phyloP scores from a whole-genome alignment of 805 yeast genomes.

The Metschnikowia aberdeeniae region DNA sequence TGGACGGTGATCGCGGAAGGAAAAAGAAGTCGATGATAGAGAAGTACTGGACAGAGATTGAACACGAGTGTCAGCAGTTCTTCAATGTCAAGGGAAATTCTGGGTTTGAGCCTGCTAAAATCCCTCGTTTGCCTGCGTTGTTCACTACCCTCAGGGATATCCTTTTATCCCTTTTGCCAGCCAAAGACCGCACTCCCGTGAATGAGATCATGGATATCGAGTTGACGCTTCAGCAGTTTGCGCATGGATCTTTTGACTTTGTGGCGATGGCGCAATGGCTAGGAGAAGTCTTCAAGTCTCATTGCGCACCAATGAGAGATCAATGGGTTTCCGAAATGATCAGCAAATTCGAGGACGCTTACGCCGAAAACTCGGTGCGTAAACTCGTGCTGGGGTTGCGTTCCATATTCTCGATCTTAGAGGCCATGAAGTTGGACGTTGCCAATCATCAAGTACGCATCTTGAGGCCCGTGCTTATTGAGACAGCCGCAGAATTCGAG shows the following conservation, averaged over 20 bases:
- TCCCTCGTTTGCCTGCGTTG: slow-evolving; percentile 57
- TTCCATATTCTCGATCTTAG: slow-evolving; percentile 75
- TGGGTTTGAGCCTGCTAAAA: slow-evolving; percentile 16
- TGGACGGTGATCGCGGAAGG: slow-evolving; percentile 87
- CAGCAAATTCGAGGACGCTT: slow-evolving; percentile 49
- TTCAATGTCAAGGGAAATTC: slow-evolving; percentile 18
- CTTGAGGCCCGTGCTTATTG: slow-evolving; percentile 75
- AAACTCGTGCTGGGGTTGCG: slow-evolving; percentile 72
- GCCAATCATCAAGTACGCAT: slow-evolving; percentile 92
- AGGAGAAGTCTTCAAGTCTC: slow-evolving; percentile 72
- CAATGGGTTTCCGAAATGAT: slow-evolving; percentile 84
- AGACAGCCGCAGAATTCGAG: slow-evolving; percentile 86
- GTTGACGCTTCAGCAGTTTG: slow-evolving; percentile 68
- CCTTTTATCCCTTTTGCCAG: slow-evolving; percentile 68
- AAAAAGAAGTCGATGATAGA: slow-evolving; percentile 73
- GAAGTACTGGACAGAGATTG: slow-evolving; percentile 78
- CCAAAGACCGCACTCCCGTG: slow-evolving; percentile 64
- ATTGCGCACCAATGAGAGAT: slow-evolving; percentile 96
- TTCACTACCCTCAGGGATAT: slow-evolving; percentile 78
- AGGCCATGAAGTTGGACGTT: slow-evolving; percentile 91
- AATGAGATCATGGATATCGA: slow-evolving; percentile 74
- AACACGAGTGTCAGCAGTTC: slow-evolving; percentile 56
- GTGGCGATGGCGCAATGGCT: slow-evolving; percentile 70
- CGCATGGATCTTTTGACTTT: slow-evolving; percentile 69
- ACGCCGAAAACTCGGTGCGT: slow-evolving; percentile 39